Evolutionary conservation across 345 rosid species (phyloP).

Genomic region (Aurinia saxatilis): DNA sequence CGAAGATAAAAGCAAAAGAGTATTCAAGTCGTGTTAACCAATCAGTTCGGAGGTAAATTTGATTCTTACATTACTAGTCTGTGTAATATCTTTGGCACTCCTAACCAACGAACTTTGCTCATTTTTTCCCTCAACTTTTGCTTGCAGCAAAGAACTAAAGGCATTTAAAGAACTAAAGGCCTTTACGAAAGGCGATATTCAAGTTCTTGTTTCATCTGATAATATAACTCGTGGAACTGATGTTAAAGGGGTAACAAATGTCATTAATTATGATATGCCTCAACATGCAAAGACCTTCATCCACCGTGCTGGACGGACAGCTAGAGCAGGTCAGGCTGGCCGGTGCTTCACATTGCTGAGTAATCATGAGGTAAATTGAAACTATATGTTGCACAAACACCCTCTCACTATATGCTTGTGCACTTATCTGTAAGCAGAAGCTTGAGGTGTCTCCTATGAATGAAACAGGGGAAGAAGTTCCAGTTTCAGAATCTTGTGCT

Average conservation of each 20-base stretch:
- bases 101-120: not conserved
- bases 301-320: slow-evolving; percentile 95
- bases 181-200: slow-evolving; percentile 68
- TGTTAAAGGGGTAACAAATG: slow-evolving; percentile 85
- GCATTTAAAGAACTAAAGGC: slow-evolving; percentile 77
- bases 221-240: slow-evolving; percentile 98
- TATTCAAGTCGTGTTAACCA: slow-evolving; percentile 84
- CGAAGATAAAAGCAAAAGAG: slow-evolving; percentile 69
- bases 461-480: not conserved
- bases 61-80: not conserved
- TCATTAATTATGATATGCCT: slow-evolving; percentile 86
- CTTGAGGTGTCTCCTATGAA: not conserved
- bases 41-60: slow-evolving; percentile 63
- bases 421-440: not conserved
- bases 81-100: not conserved
- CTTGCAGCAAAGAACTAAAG: slow-evolving; percentile 74
- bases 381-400: not conserved
- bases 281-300: slow-evolving; percentile 67
- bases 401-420: not conserved
- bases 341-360: slow-evolving; percentile 80
- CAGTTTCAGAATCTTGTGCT: not conserved
- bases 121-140: not conserved
- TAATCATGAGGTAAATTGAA: slow-evolving; percentile 47
- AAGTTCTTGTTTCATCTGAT: slow-evolving; percentile 93
- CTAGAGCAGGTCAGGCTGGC: slow-evolving; percentile 90